Evolutionary conservation across 805 yeast genomes (phyloP).

Genomic region (Lipomyces oligophaga): DNA sequence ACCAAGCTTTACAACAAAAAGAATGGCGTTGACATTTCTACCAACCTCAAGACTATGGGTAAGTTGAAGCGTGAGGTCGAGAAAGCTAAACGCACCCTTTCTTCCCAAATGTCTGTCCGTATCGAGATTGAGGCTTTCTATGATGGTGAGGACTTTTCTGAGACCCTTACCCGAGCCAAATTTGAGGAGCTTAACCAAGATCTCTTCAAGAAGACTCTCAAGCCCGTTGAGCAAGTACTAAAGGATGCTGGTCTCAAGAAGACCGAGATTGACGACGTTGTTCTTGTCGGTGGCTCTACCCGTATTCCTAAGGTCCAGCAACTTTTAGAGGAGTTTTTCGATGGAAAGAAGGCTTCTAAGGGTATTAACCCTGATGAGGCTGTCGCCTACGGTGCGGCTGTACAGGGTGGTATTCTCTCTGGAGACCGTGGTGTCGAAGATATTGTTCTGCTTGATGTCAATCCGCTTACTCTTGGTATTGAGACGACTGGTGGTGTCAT

Average conservation of each 20-base stretch:
- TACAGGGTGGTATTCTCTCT: constrained; percentile 94
- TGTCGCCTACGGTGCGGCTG: constrained; percentile 99
- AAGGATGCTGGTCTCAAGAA: constrained; percentile 88
- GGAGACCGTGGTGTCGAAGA: constrained; percentile 94
- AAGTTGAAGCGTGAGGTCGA: constrained; percentile 96
- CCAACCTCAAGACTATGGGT: constrained; percentile 81
- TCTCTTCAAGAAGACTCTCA: constrained; percentile 87
- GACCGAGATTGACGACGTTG: constrained; percentile 88
- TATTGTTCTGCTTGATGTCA: constrained; percentile 89
- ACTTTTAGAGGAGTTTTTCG: constrained; percentile 81
- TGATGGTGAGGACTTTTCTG: constrained; percentile 94
- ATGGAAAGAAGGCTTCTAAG: constrained; percentile 94
- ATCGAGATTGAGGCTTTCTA: constrained; percentile 92
- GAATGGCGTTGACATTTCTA: constrained; percentile 75
- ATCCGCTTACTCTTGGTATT: constrained; percentile 95
- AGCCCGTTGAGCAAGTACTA: constrained; percentile 93
- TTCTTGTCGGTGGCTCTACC: constrained; percentile 97
- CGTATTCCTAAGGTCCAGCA: constrained; percentile 98
- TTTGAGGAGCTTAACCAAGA: constrained; percentile 94
- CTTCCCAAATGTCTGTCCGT: constrained; percentile 92
- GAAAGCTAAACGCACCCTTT: constrained; percentile 94
- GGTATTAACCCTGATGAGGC: constrained; percentile 99
- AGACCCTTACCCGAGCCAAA: constrained; percentile 94
- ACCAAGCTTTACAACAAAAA: constrained; percentile 94
- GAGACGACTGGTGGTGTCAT: constrained; percentile 99